A percentile compares a stretch with the other conserved stretches of the same genome.
Evolutionary conservation across 495 filamentous ascomycete genomes (phyloP).

Genomic region (Hapsidospora chrysogenum): DNA sequence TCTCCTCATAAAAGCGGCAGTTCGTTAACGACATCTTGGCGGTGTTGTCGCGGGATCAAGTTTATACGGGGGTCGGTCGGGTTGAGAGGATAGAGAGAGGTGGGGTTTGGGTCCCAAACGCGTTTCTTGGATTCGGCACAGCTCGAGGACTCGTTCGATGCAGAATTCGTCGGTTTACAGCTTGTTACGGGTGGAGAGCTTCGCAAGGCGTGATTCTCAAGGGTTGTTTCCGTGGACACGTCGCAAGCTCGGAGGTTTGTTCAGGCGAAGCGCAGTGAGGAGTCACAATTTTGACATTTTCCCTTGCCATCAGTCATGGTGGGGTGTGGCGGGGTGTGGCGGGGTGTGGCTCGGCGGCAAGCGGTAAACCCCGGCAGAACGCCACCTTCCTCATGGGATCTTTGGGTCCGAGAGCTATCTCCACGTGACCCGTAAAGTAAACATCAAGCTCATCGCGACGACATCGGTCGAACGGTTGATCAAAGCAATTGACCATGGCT

Average conservation of each 20-base stretch:
- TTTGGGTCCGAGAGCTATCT: background rate
- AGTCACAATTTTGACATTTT: constrained; percentile 6
- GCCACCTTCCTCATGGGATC: background rate
- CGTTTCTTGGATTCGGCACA: no score
- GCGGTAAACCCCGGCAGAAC: background rate
- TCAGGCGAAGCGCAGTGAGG: constrained; percentile 2
- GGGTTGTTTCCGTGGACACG: no score
- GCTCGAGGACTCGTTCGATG: background rate
- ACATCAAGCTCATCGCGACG: constrained; percentile 1
- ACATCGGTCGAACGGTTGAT: background rate
- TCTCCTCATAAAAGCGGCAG: constrained; percentile 97
- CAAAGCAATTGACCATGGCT: constrained; percentile 8
- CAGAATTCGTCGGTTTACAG: background rate
- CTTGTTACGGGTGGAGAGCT: background rate
- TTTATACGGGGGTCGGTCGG: no score
- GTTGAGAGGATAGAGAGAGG: background rate
- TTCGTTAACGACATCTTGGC: constrained; percentile 87
- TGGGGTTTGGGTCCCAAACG: background rate
- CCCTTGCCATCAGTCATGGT: background rate
- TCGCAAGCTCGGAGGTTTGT: no score
- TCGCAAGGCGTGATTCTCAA: background rate
- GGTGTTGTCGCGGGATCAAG: constrained; percentile 1
- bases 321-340: constrained; percentile 2
- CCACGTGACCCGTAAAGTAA: constrained; percentile 1
- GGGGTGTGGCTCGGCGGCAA: background rate